Percentiles rank a stretch among this genome's conserved stretches.
These are phyloP conservation scores for Penicillium oxalicum DNA, from an alignment of 2,329 filamentous ascomycete species.

Conservation along the genomic window DNA sequence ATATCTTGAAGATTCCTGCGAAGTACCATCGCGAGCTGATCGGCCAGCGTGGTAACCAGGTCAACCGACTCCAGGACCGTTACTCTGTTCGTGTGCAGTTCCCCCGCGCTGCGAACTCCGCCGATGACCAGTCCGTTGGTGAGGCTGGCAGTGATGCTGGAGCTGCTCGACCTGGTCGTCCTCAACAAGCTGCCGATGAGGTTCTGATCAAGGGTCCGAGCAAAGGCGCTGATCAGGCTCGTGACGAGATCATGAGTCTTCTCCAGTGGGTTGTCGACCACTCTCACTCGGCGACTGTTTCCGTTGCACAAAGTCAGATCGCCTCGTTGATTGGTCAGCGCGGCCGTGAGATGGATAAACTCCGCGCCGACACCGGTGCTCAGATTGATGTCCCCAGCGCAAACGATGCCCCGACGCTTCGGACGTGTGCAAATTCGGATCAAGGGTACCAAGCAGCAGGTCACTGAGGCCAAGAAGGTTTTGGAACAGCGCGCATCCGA, in stretches of 20 bases:
- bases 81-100: slow-evolving; percentile 97
- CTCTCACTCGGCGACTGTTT: slow-evolving; percentile 70
- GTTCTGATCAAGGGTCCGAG: slow-evolving; percentile 86
- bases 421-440: slow-evolving; percentile 77
- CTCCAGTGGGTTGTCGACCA: slow-evolving; percentile 87
- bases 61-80: slow-evolving; percentile 84
- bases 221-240: slow-evolving; percentile 84
- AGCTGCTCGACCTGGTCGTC: slow-evolving; percentile 55
- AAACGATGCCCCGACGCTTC: slow-evolving; percentile 61
- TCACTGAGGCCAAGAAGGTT: slow-evolving; percentile 84
- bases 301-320: slow-evolving; percentile 84
- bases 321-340: slow-evolving; percentile 90
- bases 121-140: slow-evolving; percentile 64
- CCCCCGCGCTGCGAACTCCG: slow-evolving; percentile 54
- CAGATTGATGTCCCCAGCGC: slow-evolving; percentile 86
- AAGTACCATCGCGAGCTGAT: slow-evolving; percentile 94
- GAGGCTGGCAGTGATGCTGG: slow-evolving; percentile 64
- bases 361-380: slow-evolving; percentile 77
- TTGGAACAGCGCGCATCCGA: slow-evolving; percentile 78
- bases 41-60: slow-evolving; percentile 76
- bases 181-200: slow-evolving; percentile 76
- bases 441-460: slow-evolving; percentile 86
- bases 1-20: slow-evolving; percentile 81
- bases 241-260: slow-evolving; percentile 83
- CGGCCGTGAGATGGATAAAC: slow-evolving; percentile 82